These are phyloP conservation scores for Clavaria fumosa DNA, from an alignment of 768 basidiomycete species.

Conservation along the genomic window DNA sequence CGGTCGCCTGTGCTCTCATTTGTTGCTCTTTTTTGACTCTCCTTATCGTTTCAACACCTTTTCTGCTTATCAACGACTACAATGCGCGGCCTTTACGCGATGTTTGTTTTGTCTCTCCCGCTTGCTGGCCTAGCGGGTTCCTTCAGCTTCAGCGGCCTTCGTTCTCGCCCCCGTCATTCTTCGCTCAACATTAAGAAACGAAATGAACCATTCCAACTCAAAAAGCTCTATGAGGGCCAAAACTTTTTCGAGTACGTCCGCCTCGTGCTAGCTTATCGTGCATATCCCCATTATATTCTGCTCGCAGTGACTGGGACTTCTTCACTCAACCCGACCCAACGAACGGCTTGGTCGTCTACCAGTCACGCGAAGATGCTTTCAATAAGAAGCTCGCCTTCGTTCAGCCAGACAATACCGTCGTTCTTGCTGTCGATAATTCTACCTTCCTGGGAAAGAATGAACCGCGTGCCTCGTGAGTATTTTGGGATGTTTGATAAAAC, in stretches of 20 bases:
- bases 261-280: not conserved
- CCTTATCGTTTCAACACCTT: too few relatives aligned
- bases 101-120: too few relatives aligned
- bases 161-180: too few relatives aligned
- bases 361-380: slow-evolving; percentile 30
- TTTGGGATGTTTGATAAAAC: too few relatives aligned
- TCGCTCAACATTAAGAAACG: too few relatives aligned
- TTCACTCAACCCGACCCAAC: slow-evolving; percentile 53
- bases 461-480: slow-evolving; percentile 39
- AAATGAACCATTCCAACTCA: not conserved
- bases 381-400: slow-evolving; percentile 44
- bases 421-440: slow-evolving; percentile 49
- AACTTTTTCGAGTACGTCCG: slow-evolving; percentile 43
- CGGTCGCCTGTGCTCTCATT: too few relatives aligned
- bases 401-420: slow-evolving; percentile 36
- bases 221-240: slow-evolving; percentile 27
- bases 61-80: too few relatives aligned
- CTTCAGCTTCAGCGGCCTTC: too few relatives aligned
- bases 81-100: too few relatives aligned
- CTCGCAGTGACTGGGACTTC: slow-evolving; percentile 48
- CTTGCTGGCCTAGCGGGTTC: too few relatives aligned
- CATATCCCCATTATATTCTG: not conserved
- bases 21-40: too few relatives aligned
- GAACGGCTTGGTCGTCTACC: slow-evolving; percentile 50
- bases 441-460: slow-evolving; percentile 32